Evolutionary conservation across 306 rosid genomes (phyloP).

Genomic region (Hippophae tibetana): DNA sequence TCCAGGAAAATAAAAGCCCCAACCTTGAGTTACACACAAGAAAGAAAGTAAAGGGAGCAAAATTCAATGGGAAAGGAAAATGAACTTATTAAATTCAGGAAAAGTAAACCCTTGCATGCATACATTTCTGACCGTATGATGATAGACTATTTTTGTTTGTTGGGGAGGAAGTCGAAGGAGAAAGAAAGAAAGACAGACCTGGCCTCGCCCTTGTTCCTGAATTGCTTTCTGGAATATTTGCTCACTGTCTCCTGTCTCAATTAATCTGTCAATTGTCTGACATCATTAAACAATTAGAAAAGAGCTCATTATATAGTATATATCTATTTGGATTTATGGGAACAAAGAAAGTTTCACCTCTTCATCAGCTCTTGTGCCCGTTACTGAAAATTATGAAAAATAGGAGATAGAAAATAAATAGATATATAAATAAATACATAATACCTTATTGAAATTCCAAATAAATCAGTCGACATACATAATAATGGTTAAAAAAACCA

Average conservation of each 20-base stretch:
- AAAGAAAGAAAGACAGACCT: slow-evolving; percentile 32
- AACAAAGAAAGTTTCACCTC: slow-evolving; percentile 39
- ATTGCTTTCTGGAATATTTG: slow-evolving; percentile 93
- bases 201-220: slow-evolving; percentile 95
- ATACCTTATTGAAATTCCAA: slow-evolving; percentile 11
- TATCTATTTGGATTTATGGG: slow-evolving; percentile 4
- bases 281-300: slow-evolving; percentile 37
- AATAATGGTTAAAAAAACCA: slow-evolving; percentile 1
- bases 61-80: too few relatives aligned
- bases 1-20: too few relatives aligned
- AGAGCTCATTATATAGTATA: slow-evolving; percentile 6
- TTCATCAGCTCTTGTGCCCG: slow-evolving; percentile 81
- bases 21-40: too few relatives aligned
- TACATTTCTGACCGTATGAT: too few relatives aligned
- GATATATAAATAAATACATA: neutral
- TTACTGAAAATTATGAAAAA: slow-evolving; percentile 47
- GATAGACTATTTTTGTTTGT: neutral
- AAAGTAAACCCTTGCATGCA: neutral
- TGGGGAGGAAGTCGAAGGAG: neutral
- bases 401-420: slow-evolving; percentile 10
- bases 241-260: slow-evolving; percentile 94
- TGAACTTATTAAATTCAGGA: too few relatives aligned
- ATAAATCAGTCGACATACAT: neutral
- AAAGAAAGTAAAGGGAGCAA: too few relatives aligned
- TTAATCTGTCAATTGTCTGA: slow-evolving; percentile 92